A percentile compares a stretch with the other conserved stretches of the same genome.
These are phyloP conservation scores for Chlamydomonas urium DNA, from an alignment of 139 green algal species.

Conservation along the genomic window DNA sequence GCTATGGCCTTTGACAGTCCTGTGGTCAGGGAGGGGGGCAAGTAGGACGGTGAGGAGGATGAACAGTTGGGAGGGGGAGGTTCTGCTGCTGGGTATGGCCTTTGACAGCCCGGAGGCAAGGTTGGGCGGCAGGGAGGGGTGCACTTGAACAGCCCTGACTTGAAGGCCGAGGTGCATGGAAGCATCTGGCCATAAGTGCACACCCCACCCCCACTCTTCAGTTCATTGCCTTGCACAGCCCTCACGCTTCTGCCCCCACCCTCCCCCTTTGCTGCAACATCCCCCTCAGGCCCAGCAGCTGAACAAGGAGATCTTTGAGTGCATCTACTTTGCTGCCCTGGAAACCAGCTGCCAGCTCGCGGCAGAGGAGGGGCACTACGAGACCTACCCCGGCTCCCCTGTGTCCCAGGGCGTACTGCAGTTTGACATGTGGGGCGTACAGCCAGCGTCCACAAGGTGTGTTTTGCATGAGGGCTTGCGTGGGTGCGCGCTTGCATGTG, in stretches of 20 bases:
- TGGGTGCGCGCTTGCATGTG: not conserved
- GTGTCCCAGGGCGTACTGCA: slow-evolving; percentile 78
- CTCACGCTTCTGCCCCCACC: not conserved
- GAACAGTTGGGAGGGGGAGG: slow-evolving; percentile 94
- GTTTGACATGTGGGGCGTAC: slow-evolving; percentile 92
- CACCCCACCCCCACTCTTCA: too few relatives aligned
- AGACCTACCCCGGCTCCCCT: slow-evolving; percentile 81
- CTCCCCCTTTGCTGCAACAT: too few relatives aligned
- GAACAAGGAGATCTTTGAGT: slow-evolving; percentile 96
- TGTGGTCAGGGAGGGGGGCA: slow-evolving; percentile 73
- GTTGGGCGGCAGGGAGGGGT: slow-evolving; percentile 74
- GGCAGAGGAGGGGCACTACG: slow-evolving; percentile 75
- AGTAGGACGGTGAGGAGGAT: slow-evolving; percentile 96
- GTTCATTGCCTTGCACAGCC: too few relatives aligned
- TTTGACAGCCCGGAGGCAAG: slow-evolving; percentile 86
- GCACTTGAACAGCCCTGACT: too few relatives aligned
- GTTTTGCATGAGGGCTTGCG: not conserved
- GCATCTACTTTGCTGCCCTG: slow-evolving; percentile 91
- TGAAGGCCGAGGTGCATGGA: too few relatives aligned
- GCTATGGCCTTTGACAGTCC: slow-evolving; percentile 92
- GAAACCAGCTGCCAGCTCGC: slow-evolving; percentile 79
- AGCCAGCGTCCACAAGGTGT: not conserved
- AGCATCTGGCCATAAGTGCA: too few relatives aligned
- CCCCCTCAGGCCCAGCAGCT: slow-evolving; percentile 51
- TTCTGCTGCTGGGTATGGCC: slow-evolving; percentile 95